Percentiles rank a stretch among this genome's conserved stretches.
Evolutionary conservation across 495 filamentous ascomycete species (phyloP).

Genomic region (Neurospora sp.): DNA sequence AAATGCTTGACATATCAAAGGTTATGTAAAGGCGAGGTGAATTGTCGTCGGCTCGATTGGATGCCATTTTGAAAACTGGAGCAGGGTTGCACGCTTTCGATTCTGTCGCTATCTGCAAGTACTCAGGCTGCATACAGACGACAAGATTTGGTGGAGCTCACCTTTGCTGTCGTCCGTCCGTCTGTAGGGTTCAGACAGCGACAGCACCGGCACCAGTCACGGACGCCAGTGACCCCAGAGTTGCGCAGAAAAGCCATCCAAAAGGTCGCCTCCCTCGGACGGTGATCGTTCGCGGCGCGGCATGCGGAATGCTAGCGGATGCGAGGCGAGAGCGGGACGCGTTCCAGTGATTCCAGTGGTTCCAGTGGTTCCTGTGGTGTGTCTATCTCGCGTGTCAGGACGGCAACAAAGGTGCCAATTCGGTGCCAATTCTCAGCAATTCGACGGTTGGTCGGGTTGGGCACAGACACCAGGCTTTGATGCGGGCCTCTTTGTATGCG

Average conservation of each 20-base stretch:
- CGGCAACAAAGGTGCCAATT: slow-evolving; percentile 16
- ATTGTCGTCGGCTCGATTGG: slow-evolving; percentile 14
- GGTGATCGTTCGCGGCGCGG: background rate
- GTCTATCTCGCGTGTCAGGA: slow-evolving; percentile 18
- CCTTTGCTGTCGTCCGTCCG: background rate
- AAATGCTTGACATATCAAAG: background rate
- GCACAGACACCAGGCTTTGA: slow-evolving; percentile 15
- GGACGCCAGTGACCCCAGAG: background rate
- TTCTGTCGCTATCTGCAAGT: background rate
- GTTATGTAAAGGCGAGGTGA: slow-evolving; percentile 9
- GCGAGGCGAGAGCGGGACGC: slow-evolving; percentile 11
- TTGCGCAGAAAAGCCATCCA: background rate
- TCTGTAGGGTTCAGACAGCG: background rate
- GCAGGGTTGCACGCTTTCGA: background rate
- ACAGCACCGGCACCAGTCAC: background rate
- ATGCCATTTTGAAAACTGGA: background rate
- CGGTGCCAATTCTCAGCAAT: slow-evolving; percentile 10
- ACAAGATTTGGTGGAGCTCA: background rate
- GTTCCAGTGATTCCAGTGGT: slow-evolving; percentile 4
- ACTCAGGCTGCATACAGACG: background rate
- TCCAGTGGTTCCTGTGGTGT: background rate
- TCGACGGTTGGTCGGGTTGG: slow-evolving; percentile 14
- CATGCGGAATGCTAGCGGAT: background rate
- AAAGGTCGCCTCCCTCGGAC: background rate
- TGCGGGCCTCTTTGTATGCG: slow-evolving; percentile 29